These are phyloP conservation scores for Solanum rostratum DNA, from an alignment of 257 asterid genomes.

Conservation along the genomic window DNA sequence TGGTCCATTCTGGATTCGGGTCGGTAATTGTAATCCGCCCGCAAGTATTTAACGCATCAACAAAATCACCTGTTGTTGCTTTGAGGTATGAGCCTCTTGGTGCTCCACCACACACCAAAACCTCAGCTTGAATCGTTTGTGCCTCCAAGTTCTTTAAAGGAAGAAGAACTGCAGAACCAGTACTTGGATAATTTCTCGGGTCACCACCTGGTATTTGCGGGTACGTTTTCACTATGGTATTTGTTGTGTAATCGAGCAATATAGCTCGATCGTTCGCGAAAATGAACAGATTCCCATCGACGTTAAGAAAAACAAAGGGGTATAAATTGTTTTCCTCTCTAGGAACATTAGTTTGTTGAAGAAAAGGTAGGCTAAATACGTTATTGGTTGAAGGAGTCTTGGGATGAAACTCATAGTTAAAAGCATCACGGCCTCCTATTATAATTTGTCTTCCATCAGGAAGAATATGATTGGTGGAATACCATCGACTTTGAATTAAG, in stretches of 20 bases:
- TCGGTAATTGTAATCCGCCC: constrained; percentile 26
- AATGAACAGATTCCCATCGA: constrained; percentile 38
- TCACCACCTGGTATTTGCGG: constrained; percentile 38
- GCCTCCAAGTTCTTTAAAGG: constrained; percentile 20
- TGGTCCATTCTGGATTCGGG: constrained; percentile 29
- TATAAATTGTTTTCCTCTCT: not conserved
- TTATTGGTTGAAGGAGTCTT: not conserved
- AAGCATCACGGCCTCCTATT: not conserved
- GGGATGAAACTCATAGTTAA: constrained; percentile 5
- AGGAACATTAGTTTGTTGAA: not conserved
- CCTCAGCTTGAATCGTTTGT: not conserved
- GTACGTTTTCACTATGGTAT: constrained; percentile 15
- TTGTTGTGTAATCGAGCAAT: constrained; percentile 17
- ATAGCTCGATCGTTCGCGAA: constrained; percentile 41
- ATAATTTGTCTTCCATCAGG: not conserved
- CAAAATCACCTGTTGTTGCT: constrained; percentile 1
- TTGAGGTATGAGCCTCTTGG: constrained; percentile 13
- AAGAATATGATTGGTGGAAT: constrained; percentile 6
- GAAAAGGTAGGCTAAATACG: not conserved
- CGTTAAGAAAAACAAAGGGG: constrained; percentile 41
- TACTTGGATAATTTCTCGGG: constrained; percentile 47
- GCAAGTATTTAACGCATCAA: constrained; percentile 24
- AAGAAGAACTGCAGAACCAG: constrained; percentile 52
- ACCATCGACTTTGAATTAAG: constrained; percentile 3
- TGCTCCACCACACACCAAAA: constrained; percentile 30